phyloP scores from a whole-genome alignment of 305 asterid species.

The Plantago coronopus region DNA sequence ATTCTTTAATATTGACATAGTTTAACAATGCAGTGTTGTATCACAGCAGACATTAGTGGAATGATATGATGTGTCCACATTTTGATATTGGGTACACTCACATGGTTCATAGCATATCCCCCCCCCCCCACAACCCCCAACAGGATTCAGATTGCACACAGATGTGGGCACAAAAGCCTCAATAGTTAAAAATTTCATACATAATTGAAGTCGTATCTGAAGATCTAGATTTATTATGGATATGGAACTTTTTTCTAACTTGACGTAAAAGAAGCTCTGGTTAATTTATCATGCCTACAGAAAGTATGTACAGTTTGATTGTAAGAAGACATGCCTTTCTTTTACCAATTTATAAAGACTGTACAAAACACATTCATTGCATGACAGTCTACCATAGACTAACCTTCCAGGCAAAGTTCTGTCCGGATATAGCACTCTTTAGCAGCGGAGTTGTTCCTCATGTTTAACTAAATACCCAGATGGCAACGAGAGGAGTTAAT shows the following conservation, averaged over 20 bases:
- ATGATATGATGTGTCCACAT: no score
- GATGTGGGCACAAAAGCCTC: background rate
- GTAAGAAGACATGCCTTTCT: slow-evolving; percentile 16
- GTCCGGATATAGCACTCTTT: slow-evolving; percentile 87
- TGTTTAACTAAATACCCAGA: slow-evolving; percentile 57
- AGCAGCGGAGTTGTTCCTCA: slow-evolving; percentile 93
- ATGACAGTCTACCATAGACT: slow-evolving; percentile 27
- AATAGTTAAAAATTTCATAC: slow-evolving; percentile 7
- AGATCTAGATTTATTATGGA: slow-evolving; percentile 9
- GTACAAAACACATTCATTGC: slow-evolving; percentile 2
- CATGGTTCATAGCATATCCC: no score
- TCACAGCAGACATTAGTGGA: no score
- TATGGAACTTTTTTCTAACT: background rate
- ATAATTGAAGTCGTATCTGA: slow-evolving; percentile 14
- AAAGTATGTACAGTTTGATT: background rate
- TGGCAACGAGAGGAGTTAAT: slow-evolving; percentile 21
- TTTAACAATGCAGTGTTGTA: no score
- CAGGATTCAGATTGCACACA: background rate
- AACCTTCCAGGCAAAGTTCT: slow-evolving; percentile 87
- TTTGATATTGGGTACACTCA: no score
- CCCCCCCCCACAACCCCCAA: background rate
- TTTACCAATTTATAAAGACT: slow-evolving; percentile 7
- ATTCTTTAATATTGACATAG: no score
- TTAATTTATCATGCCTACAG: background rate
- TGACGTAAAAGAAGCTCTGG: slow-evolving; percentile 13